Evolutionary conservation across 805 yeast genomes (phyloP).

Genomic region (Blastobotrys americana): DNA sequence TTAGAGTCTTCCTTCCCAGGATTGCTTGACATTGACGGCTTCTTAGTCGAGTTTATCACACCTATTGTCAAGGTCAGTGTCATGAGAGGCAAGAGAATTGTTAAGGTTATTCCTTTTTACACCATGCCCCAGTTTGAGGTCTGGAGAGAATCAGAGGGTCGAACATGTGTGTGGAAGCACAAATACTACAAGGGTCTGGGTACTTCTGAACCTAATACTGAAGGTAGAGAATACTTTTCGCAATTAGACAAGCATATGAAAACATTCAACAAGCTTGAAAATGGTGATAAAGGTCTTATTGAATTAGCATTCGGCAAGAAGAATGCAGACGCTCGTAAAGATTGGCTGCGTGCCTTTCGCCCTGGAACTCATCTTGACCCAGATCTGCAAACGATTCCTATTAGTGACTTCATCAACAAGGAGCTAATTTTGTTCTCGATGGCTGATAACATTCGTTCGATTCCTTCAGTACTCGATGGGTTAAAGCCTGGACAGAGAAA

Average conservation of each 20-base stretch:
- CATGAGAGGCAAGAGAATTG: slow-evolving; percentile 39
- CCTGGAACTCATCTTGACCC: slow-evolving; percentile 94
- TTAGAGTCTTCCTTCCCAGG: slow-evolving; percentile 94
- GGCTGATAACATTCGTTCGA: slow-evolving; percentile 94
- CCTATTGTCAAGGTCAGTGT: slow-evolving; percentile 91
- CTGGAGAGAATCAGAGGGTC: slow-evolving; percentile 86
- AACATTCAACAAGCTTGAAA: slow-evolving; percentile 72
- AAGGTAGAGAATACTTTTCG: slow-evolving; percentile 81
- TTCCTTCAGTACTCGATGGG: slow-evolving; percentile 91
- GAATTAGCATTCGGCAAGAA: slow-evolving; percentile 92
- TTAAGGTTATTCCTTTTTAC: slow-evolving; percentile 63
- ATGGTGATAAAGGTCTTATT: slow-evolving; percentile 61
- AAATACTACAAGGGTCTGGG: slow-evolving; percentile 99
- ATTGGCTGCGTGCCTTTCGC: slow-evolving; percentile 84
- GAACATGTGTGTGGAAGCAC: slow-evolving; percentile 70
- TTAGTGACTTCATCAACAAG: slow-evolving; percentile 88
- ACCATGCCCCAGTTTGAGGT: slow-evolving; percentile 92
- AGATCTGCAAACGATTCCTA: slow-evolving; percentile 66
- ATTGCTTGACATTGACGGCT: slow-evolving; percentile 80
- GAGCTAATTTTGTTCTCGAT: slow-evolving; percentile 90
- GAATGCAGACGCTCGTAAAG: slow-evolving; percentile 94
- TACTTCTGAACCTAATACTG: slow-evolving; percentile 68
- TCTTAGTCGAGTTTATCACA: slow-evolving; percentile 86
- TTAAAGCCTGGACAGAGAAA: slow-evolving; percentile 96
- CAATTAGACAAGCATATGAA: slow-evolving; percentile 82